Evolutionary conservation across 176 grass and related monocot species (phyloP), one percentile per base, ranked within the genome.

Genomic region (Eragrostis nindensis): DNA sequence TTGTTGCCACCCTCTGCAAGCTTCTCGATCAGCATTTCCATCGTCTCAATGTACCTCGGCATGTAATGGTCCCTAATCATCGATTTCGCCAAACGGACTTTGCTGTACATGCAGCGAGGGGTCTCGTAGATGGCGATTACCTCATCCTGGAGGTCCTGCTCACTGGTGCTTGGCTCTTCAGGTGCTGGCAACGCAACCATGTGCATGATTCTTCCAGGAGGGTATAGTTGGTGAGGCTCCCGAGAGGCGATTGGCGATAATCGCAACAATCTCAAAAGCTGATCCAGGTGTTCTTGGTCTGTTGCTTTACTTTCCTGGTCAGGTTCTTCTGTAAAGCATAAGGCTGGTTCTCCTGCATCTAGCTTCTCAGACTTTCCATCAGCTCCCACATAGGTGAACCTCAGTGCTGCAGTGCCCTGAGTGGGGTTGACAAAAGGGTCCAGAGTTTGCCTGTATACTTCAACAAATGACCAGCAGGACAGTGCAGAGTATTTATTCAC

Each of bases 41-140:
- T 90, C 21, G 83, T 91, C 49, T 82, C 75, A 13, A 89, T 83
- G 63, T 97, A 97, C 64, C 70, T 78, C 1, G 91, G 88, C 88
- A 97, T 93, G 66, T 97, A 97, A 54, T 97, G 94, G 63, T 93
- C 91, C 11, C 32, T 77, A 49, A 97, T 87, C 91, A 93, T 97
- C 22, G 81, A 84, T 26, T 71, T 24, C 0, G 52, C 65, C 1
- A 91, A 55, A 0, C 94, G 70, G 39, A 97, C 85, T 68, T 89
- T 97, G 1, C 70, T 79, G n/a, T 97, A 97, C 67, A 87, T 46
- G 46, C 69, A 48, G 43, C 94, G 92, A 65, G 88, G 83, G 8
- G 84, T 91, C 80, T 93, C 70, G 45, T 91, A 97, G 22, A 95
- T 79, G 6, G 84, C 40, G 16, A 91, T 44, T 10, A 40, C 57